Evolutionary conservation across 305 asterid species (phyloP), one percentile per base, ranked within the genome.

Genomic region (Vinca major): DNA sequence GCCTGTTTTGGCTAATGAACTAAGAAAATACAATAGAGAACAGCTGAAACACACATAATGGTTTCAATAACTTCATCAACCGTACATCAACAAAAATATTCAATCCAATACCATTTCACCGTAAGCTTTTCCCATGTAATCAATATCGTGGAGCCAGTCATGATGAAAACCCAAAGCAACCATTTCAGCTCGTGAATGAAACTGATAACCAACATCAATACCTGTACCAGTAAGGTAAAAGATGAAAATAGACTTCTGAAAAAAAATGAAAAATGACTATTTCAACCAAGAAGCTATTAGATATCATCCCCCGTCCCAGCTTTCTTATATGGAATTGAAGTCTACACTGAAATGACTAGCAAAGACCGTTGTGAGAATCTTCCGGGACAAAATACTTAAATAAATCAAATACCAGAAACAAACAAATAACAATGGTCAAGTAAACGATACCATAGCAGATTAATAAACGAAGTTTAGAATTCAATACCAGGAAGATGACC

Each of bases 161-260:
- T 61, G 48, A 36, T 72, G 76, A 47, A 72, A 65, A 44, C 76
- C 76, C 48, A 72, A 11, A 65, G 71, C 76, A 40, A 43, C 76
- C 76, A 72, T 72, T 54, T 72, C 71, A 53, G 69, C 71, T 65
- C 76, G 63, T 55, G 76, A 64, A 55, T 39, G 54, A 49, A 72
- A 72, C 33, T 47, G 66, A 72, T 44, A 65, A 40, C 76, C 76
- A 72, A 72, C 66, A 65, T 72, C 76, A 56, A 72, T 65, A 4
- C 76, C 76, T 72, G 65, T 65, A 72, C 14, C 58, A 62, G 13
- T 17, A 71, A 19, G 16, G 68, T 65, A 63, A 21, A 49, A 48
- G 33, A 26, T 26, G 33, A 26, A 26, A 26, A 26, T 8, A 12
- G 53, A 26, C 19, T 20, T 20, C 4, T 4, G 4, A 50, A 50